These are phyloP conservation scores for Fomitiporia mediterranea DNA, from an alignment of 1,284 basidiomycete species.

Conservation along the genomic window DNA sequence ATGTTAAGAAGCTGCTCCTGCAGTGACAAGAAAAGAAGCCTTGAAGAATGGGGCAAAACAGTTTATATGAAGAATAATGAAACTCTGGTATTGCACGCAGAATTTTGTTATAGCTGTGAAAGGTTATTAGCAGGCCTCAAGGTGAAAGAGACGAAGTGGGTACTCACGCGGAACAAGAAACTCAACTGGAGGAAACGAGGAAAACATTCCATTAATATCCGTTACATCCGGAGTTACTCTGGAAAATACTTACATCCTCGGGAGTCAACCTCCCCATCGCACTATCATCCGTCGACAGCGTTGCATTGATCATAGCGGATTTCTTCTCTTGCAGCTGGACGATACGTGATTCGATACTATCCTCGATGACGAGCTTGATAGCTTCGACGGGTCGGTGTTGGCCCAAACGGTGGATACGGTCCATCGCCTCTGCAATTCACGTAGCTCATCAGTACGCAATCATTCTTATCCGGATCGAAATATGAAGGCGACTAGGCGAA, in stretches of 20 bases:
- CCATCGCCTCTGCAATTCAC: slow-evolving; percentile 89
- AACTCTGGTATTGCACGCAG: not conserved
- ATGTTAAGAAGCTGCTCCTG: not conserved
- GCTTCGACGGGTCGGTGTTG: slow-evolving; percentile 91
- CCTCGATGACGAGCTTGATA: slow-evolving; percentile 92
- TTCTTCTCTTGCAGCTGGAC: slow-evolving; percentile 95
- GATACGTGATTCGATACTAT: slow-evolving; percentile 94
- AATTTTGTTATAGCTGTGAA: not conserved
- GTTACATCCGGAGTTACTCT: not conserved
- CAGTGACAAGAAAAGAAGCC: not conserved
- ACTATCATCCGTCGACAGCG: slow-evolving; percentile 74
- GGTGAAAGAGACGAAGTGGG: not conserved
- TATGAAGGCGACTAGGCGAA: too few relatives aligned
- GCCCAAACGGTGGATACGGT: slow-evolving; percentile 88
- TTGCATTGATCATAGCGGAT: slow-evolving; percentile 79
- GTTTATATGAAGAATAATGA: not conserved
- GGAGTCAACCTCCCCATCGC: slow-evolving; percentile 89
- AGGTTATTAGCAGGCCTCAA: not conserved
- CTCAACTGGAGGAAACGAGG: slow-evolving; percentile 44
- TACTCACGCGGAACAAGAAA: slow-evolving; percentile 69
- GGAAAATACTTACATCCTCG: slow-evolving; percentile 64
- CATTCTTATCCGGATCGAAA: too few relatives aligned
- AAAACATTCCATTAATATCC: not conserved
- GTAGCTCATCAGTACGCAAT: too few relatives aligned
- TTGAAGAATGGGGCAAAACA: not conserved